Evolutionary conservation across 257 asterid genomes (phyloP), one percentile per base, ranked within the genome.

Genomic region (Fraxinus pennsylvanica): DNA sequence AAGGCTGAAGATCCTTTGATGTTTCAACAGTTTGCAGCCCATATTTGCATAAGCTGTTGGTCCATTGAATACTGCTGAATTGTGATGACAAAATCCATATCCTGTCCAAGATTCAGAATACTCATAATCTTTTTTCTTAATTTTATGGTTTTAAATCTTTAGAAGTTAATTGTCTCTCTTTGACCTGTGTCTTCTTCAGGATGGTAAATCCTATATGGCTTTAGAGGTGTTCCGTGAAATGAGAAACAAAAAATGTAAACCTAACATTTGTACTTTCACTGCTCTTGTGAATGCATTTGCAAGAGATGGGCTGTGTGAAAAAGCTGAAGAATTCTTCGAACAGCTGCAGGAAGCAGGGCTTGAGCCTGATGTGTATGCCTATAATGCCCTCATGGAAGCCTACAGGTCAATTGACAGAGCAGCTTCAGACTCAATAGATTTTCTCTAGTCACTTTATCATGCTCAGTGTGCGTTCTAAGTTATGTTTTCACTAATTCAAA

Each of bases 301-400:
- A 1, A 89, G 97, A 78, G 92, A 91, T 33, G 98, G 98, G 66
- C 83, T 94, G 21, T 90, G 91, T 73, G 97, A 94, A 81, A 94
- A 94, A 50, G 96, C 96, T 21, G 97, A 92, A 87, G 96, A 90
- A 83, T 79, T 89, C 69, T 94, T 94, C 29, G 97, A 94, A 80
- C 85, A 84, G 79, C 76, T 94, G 80, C 97, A 94, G 78, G 93
- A 93, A 88, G 94, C 91, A 74, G 98, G 97, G 33, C 80, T 82
- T 66, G 98, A 90, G 87, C 98, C 97, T 63, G 97, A 94, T 74
- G 97, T 83, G 45, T 94, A 94, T 76, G 92, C 91, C 79, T 93
- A 90, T 80, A 93, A 93, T 74, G 97, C 97, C 79, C 97, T 94
- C 73, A 90, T 94, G 95, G 97, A 89, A 85, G 92, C 96, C 81